These are phyloP conservation scores for Trichoderma guizhouense DNA, from an alignment of 2,329 filamentous ascomycete species.

Conservation along the genomic window DNA sequence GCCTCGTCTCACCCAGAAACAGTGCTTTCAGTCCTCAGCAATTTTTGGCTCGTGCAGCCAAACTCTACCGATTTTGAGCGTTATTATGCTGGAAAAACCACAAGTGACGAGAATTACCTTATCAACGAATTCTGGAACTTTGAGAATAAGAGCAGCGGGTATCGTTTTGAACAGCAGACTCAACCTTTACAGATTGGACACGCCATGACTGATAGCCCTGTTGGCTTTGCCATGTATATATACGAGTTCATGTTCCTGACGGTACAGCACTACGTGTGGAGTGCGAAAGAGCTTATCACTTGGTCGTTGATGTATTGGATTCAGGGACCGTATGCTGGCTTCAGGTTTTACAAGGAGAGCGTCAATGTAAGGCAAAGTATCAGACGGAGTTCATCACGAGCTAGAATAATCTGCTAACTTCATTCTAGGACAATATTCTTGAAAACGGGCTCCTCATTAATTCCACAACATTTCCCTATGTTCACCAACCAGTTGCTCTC, in stretches of 20 bases:
- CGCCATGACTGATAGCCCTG: background rate
- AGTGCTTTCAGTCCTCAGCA: too few relatives aligned
- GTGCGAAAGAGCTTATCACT: background rate
- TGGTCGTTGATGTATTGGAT: background rate
- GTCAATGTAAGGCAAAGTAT: background rate
- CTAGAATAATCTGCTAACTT: background rate
- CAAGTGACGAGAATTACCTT: background rate
- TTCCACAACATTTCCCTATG: background rate
- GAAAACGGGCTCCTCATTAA: background rate
- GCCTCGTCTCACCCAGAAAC: too few relatives aligned
- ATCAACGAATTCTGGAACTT: background rate
- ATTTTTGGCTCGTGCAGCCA: too few relatives aligned
- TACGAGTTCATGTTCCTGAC: background rate
- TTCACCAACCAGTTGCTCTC: background rate
- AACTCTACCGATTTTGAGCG: slow-evolving; percentile 41
- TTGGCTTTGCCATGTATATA: background rate
- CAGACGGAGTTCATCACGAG: too few relatives aligned
- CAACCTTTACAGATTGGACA: background rate
- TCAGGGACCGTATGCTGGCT: background rate
- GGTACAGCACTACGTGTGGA: background rate
- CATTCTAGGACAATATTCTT: background rate
- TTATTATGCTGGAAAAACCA: slow-evolving; percentile 28
- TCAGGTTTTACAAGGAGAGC: background rate
- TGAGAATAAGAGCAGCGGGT: background rate
- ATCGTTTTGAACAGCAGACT: background rate